Base-by-base conservation (phyloP, 208 protist species). In the Trypanosoma mega region DNA sequence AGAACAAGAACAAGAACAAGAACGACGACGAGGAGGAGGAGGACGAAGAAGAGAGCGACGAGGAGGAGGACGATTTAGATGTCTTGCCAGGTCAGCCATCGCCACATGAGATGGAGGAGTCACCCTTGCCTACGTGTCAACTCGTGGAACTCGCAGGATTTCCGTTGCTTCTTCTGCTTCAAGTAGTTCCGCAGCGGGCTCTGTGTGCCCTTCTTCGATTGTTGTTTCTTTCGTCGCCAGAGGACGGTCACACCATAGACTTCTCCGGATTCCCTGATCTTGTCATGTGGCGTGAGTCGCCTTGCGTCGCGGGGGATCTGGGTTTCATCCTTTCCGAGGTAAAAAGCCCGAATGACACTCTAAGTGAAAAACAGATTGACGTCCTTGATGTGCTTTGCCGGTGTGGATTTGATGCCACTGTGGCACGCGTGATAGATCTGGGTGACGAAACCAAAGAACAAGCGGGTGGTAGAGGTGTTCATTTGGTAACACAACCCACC, bases 401-500 rank as follows among this genome's bases (percentile, higher is more conserved):
- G 11, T 90, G 82, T 43, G 85, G 85, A 20, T 92, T 94, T 61
- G 56, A 83, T 29, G 83, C 88, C 21, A 71, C 47, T 90, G 87
- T 98, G 34, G 78, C 87, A 24, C 90, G 96, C 63, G 91, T 99
- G 53, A 67, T 97, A 30, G 97, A 99, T 8, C 61, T 49, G n/a
- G 5, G 12, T 48, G 14, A 56, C 23, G 47, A 3, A 12, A 18
- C 1, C 21, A 54, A 51, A 29, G n/a, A 37, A 9, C 48, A 36
- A 30, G 24, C 24, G 18, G 27, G 14, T 56, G 18, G 24, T 27
- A 33, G 34, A 46, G 33, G 2, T 12, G 9, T 4, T 20, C 23
- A 26, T n/a, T 4, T 50, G 18, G 4, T 0, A 18, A 27, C n/a
- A 8, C 43, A 61, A 29, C 4, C n/a, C n/a, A n/a, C n/a, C n/a